Base-by-base conservation (phyloP, 495 filamentous ascomycete species). In the Glutinoglossum americanum region DNA sequence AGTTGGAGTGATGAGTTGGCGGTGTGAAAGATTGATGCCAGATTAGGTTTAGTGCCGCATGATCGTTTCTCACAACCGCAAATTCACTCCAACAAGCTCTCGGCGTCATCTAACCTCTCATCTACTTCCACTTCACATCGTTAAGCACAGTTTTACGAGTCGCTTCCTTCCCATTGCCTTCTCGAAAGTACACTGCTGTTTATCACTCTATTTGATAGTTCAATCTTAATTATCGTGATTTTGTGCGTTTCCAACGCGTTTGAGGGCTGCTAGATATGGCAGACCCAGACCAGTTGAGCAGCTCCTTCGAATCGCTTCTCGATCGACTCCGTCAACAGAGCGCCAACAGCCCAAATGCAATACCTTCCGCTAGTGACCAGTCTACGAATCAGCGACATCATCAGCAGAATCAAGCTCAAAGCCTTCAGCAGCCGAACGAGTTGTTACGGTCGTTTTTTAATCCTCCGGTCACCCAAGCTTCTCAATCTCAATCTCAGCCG, bases 381-480 rank as follows among this genome's bases (percentile, higher is more conserved):
- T 41, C 35, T 56, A 56, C 54, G n/a, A 41, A 41, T 41, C 54
- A 56, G 54, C 54, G 23, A 35, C 28, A 56, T 15, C 7, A 56
- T 41, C 54, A 56, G 25, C 54, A 56, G 0, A 39, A 41, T 17
- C 54, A 47, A 56, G 26, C 41, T 56, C 35, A 41, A 47, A n/a
- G 3, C 25, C 11, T 26, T 27, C 41, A 47, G 25, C 54, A 41
- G 44, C 23, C 54, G 35, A 25, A 23, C 33, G 54, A 56, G 28
- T 27, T 37, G 33, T 15, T 47, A n/a, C 17, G 33, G 19, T 39
- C 54, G 4, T 28, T 41, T 25, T 44, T 15, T 17, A 27, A 19
- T 30, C 28, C 28, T 41, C 37, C 37, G 3, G 49, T 32, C 10
- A 26, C 13, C 1, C 41, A 58, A 21, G 19, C 10, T 11, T 41